Percentiles rank a stretch among this genome's conserved stretches.
Evolutionary conservation across 129 eudicot species (phyloP).

Genomic region (Scalesia atractyloides): DNA sequence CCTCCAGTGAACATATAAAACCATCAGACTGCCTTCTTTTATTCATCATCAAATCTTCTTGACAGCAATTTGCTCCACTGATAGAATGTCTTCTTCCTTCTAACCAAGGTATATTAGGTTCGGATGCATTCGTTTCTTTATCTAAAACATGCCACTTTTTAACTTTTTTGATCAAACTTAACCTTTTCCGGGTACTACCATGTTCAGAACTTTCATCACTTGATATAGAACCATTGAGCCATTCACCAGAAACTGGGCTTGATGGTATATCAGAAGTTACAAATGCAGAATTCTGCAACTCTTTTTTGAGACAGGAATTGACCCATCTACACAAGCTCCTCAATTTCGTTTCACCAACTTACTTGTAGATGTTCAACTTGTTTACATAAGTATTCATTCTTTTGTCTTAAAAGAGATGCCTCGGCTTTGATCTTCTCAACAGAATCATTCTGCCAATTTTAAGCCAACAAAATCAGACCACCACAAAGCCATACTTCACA

Average conservation of each 20-base stretch:
- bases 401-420: constrained; percentile 57
- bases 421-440: constrained; percentile 68
- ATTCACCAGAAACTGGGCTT: constrained; percentile 41
- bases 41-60: constrained; percentile 46
- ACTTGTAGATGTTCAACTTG: constrained; percentile 89
- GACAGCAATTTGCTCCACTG: constrained; percentile 55
- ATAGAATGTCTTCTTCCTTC: constrained; percentile 64
- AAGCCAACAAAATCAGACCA: constrained; percentile 15
- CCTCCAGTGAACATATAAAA: constrained; percentile 56
- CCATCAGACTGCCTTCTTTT: constrained; percentile 76
- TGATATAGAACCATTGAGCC: constrained; percentile 32
- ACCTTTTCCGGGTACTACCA: constrained; percentile 44
- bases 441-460: constrained; percentile 42
- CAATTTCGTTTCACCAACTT: constrained; percentile 78
- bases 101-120: constrained; percentile 43
- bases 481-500: not conserved
- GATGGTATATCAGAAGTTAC: constrained; percentile 37
- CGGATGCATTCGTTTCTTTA: constrained; percentile 50
- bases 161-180: constrained; percentile 50
- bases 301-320: constrained; percentile 68
- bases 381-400: constrained; percentile 73
- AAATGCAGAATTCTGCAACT: constrained; percentile 45
- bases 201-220: constrained; percentile 49
- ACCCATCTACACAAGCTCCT: constrained; percentile 90
- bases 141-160: constrained; percentile 75